Evolutionary conservation across 176 grass and related monocot genomes (phyloP).

Genomic region (Carex pumila): DNA sequence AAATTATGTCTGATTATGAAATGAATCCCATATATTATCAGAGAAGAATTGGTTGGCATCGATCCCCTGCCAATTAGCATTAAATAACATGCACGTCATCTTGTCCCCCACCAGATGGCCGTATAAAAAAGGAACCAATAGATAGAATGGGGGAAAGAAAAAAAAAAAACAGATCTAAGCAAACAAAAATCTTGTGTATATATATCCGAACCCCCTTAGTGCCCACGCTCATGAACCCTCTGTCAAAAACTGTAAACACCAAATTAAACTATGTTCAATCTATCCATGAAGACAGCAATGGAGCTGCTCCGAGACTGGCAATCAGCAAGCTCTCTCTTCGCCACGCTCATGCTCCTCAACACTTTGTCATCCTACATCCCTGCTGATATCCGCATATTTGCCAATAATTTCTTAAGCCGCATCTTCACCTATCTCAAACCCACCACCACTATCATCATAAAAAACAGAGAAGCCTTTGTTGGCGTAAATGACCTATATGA

Average conservation of each 20-base stretch:
- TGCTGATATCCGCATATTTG: slow-evolving; percentile 27
- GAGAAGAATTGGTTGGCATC: neutral
- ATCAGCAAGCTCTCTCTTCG: slow-evolving; percentile 50
- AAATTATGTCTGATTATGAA: neutral
- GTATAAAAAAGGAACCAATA: neutral
- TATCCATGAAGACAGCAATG: slow-evolving; percentile 15
- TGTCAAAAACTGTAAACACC: neutral
- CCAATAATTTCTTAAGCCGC: slow-evolving; percentile 13
- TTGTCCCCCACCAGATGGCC: neutral
- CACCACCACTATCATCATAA: slow-evolving; percentile 51
- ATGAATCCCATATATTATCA: neutral
- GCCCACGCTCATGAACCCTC: neutral
- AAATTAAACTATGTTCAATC: neutral
- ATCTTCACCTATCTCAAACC: slow-evolving; percentile 10
- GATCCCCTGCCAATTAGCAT: too few species aligned
- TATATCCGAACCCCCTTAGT: neutral
- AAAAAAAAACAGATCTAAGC: neutral
- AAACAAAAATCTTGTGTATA: neutral
- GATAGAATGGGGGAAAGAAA: neutral
- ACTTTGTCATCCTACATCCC: slow-evolving; percentile 54
- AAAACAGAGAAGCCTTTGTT: slow-evolving; percentile 42
- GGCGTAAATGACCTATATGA: slow-evolving; percentile 51
- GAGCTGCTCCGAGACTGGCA: slow-evolving; percentile 56
- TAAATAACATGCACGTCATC: neutral
- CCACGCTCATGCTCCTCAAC: slow-evolving; percentile 49